These are phyloP conservation scores for Trichoderma citrinoviride DNA, from an alignment of 2,329 filamentous ascomycete species.

Conservation along the genomic window DNA sequence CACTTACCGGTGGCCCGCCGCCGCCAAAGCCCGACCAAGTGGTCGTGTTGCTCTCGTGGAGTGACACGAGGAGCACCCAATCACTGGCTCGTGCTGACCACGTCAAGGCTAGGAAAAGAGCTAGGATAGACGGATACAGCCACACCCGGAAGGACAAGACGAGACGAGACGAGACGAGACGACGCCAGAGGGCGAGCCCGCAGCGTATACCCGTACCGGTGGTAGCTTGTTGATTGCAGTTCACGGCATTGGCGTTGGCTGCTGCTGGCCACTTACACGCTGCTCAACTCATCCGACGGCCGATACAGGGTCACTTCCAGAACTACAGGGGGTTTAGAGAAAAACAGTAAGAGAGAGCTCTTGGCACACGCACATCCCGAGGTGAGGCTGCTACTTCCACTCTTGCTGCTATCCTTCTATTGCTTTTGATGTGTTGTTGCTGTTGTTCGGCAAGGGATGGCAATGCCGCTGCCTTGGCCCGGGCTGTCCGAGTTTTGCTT, in stretches of 20 bases:
- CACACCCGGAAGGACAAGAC: not conserved
- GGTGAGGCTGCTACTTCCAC: conserved; percentile 1
- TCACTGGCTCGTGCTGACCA: conserved; percentile 10
- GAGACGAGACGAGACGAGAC: not conserved
- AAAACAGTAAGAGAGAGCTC: not conserved
- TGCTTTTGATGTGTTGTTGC: not conserved
- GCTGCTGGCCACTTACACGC: conserved; percentile 13
- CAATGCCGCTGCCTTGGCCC: not conserved
- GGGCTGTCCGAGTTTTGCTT: not conserved
- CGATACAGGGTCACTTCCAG: conserved; percentile 3
- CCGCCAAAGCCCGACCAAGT: conserved; percentile 19
- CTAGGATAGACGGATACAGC: conserved; percentile 19
- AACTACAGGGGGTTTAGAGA: not conserved
- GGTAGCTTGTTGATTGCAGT: conserved; percentile 4
- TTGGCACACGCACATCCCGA: not conserved
- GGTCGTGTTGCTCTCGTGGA: conserved; percentile 7
- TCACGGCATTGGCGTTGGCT: not conserved
- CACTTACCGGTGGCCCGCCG: conserved; percentile 19
- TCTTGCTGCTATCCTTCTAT: not conserved
- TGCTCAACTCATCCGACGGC: not conserved
- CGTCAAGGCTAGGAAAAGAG: not conserved
- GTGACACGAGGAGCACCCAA: not conserved
- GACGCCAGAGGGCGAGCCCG: not conserved
- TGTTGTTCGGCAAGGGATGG: not conserved
- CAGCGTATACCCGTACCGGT: conserved; percentile 11